Conservation (phyloP, 2,329 filamentous ascomycete genomes). For the Fusarium devonianum region DNA sequence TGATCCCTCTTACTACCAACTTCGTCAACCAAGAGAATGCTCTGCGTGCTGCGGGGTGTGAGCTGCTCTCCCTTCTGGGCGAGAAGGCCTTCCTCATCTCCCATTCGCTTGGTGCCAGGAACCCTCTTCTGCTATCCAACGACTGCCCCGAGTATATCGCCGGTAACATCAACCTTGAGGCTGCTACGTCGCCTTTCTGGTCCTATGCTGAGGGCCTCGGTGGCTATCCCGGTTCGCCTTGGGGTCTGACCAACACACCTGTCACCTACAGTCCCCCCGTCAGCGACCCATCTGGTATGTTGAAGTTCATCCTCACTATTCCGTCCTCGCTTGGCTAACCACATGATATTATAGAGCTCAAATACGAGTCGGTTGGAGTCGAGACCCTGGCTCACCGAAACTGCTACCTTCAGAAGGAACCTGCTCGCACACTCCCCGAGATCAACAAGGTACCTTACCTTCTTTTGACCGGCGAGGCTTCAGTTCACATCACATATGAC, state of each 20-base stretch:
- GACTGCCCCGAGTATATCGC: conserved; percentile 27
- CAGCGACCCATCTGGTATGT: conserved; percentile 22
- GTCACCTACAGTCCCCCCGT: conserved; percentile 29
- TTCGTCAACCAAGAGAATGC: conserved; percentile 24
- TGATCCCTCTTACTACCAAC: conserved; percentile 27
- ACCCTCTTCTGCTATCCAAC: conserved; percentile 25
- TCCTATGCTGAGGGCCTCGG: conserved; percentile 24
- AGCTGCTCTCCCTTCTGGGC: conserved; percentile 28
- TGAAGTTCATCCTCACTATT: not conserved
- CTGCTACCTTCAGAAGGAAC: conserved; percentile 26
- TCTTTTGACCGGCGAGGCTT: conserved; percentile 26
- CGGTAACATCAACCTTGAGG: conserved; percentile 29
- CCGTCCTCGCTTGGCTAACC: not conserved
- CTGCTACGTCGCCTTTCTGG: conserved; percentile 31
- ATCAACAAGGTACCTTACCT: conserved; percentile 28
- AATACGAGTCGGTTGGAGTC: conserved; percentile 13
- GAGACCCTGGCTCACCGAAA: conserved; percentile 25
- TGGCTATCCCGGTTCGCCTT: conserved; percentile 12
- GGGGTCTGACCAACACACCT: conserved; percentile 25
- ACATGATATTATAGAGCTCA: conserved; percentile 4
- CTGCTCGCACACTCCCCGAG: conserved; percentile 24
- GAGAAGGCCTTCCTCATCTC: conserved; percentile 30
- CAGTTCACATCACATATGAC: conserved; percentile 21
- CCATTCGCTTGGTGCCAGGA: conserved; percentile 26
- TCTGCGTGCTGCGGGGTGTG: conserved; percentile 21